A percentile compares a stretch with the other conserved stretches of the same genome.
phyloP scores from a whole-genome alignment of 768 basidiomycete genomes.

The Podaxis sp. region DNA sequence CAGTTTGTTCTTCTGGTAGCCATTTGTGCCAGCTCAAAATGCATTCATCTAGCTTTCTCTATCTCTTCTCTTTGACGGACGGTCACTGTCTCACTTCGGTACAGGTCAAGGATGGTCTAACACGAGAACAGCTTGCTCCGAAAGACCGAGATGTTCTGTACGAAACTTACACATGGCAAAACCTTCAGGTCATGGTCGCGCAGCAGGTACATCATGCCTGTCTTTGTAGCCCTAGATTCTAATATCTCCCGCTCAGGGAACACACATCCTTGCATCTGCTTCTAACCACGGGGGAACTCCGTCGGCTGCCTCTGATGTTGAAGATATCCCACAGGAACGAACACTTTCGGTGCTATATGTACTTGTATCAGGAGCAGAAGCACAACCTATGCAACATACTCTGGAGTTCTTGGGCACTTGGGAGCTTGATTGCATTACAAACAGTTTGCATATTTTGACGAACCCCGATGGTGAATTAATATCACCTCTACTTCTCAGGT shows the following conservation, averaged over 20 bases:
- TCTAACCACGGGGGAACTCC: constrained; percentile 1
- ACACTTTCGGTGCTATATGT: constrained; percentile 7
- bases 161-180: constrained; percentile 41
- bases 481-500: background rate
- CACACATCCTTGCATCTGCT: constrained; percentile 5
- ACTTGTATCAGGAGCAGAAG: constrained; percentile 1
- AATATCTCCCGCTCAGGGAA: background rate
- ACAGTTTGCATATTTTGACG: constrained; percentile 39
- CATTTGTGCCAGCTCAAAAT: constrained; percentile 5
- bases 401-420: constrained; percentile 42
- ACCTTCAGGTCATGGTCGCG: constrained; percentile 27
- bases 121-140: constrained; percentile 22
- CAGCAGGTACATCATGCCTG: constrained; percentile 32
- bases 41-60: constrained; percentile 44
- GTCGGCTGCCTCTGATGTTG: constrained; percentile 1
- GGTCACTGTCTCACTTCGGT: constrained; percentile 28
- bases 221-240: background rate
- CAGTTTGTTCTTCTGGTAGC: constrained; percentile 16
- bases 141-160: constrained; percentile 26
- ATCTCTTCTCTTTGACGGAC: constrained; percentile 51
- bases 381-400: constrained; percentile 4
- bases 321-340: constrained; percentile 8
- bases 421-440: constrained; percentile 44
- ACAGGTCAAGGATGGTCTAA: constrained; percentile 22
- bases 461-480: constrained; percentile 40